Evolutionary conservation across 2,329 filamentous ascomycete genomes (phyloP), one percentile per base, ranked within the genome.

Genomic region (Claviceps fusiformis): DNA sequence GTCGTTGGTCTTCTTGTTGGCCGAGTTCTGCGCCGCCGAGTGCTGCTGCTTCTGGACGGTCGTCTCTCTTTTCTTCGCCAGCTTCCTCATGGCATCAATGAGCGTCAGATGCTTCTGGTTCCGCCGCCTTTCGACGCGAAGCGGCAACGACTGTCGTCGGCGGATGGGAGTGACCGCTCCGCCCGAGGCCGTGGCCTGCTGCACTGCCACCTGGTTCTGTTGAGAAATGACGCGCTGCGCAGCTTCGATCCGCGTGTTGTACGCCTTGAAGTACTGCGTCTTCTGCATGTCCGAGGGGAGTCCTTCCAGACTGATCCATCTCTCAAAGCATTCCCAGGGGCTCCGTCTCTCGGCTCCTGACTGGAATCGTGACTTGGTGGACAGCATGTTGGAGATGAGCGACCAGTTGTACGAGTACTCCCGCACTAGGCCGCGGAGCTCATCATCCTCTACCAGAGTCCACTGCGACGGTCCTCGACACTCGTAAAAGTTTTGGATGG

Each of bases 391-490:
- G 1, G 91, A 88, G 54, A 97, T 95, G 5, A 98, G 76, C 3
- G 90, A 95, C 93, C 93, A 98, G 63, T 98, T 98, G 73, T 96
- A 97, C 0, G 89, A 89, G 65, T 93, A 95, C 59, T 97, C 89
- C 62, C 89, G 87, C 19, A 96, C 93, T 45, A 95, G 76, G 49
- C 78, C 79, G 54, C 88, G 85, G 7, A 98, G 75, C 68, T 95
- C 89, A 62, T 97, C 91, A 61, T 98, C 93, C 67, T 98, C 93
- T 3, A 85, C 77, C 65, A 82, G 79, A 0, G 89, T 89, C 93
- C 93, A 98, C 64, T 96, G 90, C 3, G 93, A 97, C 2, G 90
- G 85, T 54, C 79, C 82, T 44, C 93, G 80, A 58, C 81, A 86
- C 68, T 98, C 92, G 64, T 95, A 97, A 71, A 97, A 98, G 53